These are phyloP conservation scores for Kwoniella sp. DNA, from an alignment of 768 basidiomycete genomes.

Conservation along the genomic window DNA sequence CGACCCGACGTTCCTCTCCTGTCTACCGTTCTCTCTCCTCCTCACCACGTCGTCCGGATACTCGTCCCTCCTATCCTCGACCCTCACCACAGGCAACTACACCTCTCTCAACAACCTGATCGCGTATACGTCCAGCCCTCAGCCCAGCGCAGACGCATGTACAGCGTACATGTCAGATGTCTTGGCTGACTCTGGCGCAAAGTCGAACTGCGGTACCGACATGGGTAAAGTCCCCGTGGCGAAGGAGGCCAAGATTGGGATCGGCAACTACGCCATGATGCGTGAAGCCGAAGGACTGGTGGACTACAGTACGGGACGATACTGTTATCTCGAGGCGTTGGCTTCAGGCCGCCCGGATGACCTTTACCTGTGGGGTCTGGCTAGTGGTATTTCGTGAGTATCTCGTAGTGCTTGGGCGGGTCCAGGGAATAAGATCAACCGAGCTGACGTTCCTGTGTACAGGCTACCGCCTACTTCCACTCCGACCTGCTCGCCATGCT, in stretches of 20 bases:
- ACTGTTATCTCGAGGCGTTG: slow-evolving; percentile 40
- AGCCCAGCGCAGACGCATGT: slow-evolving; percentile 18
- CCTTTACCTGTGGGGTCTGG: slow-evolving; percentile 38
- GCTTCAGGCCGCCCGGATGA: slow-evolving; percentile 28
- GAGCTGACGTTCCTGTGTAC: background rate
- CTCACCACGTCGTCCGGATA: slow-evolving; percentile 38
- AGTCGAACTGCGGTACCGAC: slow-evolving; percentile 31
- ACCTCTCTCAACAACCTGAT: slow-evolving; percentile 31
- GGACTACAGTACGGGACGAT: slow-evolving; percentile 24
- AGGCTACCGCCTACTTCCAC: slow-evolving; percentile 31
- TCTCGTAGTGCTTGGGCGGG: background rate
- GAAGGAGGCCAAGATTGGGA: slow-evolving; percentile 16
- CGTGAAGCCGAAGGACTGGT: slow-evolving; percentile 19
- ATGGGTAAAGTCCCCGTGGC: slow-evolving; percentile 20
- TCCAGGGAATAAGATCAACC: background rate
- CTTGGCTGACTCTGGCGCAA: slow-evolving; percentile 4
- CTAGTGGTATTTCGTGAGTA: slow-evolving; percentile 37
- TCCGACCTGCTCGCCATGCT: slow-evolving; percentile 42
- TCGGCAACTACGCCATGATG: slow-evolving; percentile 35
- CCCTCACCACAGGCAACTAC: slow-evolving; percentile 20
- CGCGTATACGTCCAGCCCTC: slow-evolving; percentile 20
- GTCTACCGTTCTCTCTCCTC: slow-evolving; percentile 42
- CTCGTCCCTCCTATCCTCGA: slow-evolving; percentile 18
- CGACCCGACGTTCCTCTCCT: slow-evolving; percentile 25
- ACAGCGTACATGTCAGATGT: slow-evolving; percentile 20